Base-by-base conservation (phyloP, 306 rosid species). In the Rosa multiflora region DNA sequence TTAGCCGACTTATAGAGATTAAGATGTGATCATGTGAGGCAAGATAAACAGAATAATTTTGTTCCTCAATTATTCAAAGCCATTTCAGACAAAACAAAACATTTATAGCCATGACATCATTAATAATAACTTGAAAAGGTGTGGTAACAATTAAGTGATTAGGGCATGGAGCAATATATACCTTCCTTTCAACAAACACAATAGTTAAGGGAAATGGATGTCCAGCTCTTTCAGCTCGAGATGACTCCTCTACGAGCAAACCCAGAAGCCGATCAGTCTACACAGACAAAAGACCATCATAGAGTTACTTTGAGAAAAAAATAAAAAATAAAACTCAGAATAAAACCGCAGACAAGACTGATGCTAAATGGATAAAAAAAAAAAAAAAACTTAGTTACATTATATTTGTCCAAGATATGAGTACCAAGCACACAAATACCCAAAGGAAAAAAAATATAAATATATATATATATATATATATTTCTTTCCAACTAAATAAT, bases 171-270 rank as follows among this genome's bases (percentile, higher is more conserved):
- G 69, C 55, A 62, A 9, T 20, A 21, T 35, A 64, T 85, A 92
- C 97, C 96, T 92, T 92, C 82, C 97, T 90, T 76, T 92, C 97
- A 83, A 92, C 97, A 77, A 92, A 92, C 15, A 92, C 97, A 69
- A 92, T 92, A 52, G 96, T 92, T 76, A 92, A 81, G 21, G 90
- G 97, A 81, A 92, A 72, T 8, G 92, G 90, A 80, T 87, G 94
- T 52, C 94, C 92, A 67, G 85, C 53, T 72, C 81, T 87, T 89
- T 89, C 96, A 76, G 91, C 89, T 79, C 86, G 91, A 67, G 92
- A 85, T 74, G 92, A 88, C 83, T 88, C 96, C 78, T 92, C 97
- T 9, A 92, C 96, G 29, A 92, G 97, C 83, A 92, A 76, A 78
- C 72, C 92, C 82, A 92, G 89, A 74, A 92, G 94, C 67, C 88